phyloP scores from a whole-genome alignment of 257 asterid genomes.

The Marsdenia floribunda region DNA sequence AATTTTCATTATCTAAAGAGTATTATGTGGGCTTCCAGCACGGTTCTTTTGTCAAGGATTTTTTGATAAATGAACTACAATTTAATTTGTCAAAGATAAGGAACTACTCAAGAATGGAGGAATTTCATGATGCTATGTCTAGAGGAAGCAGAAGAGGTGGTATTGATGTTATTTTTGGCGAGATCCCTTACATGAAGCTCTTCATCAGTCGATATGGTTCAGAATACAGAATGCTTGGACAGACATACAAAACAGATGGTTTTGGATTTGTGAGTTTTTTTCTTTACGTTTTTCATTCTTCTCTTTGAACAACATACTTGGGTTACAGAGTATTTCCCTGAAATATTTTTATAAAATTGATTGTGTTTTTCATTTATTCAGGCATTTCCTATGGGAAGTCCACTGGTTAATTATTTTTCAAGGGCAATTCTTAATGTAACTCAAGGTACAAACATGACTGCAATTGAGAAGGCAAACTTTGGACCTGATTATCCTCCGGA shows the following conservation, averaged over 20 bases:
- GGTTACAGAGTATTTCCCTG: neutral
- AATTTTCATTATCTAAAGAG: slow-evolving; percentile 29
- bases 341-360: neutral
- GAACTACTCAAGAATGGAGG: slow-evolving; percentile 12
- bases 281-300: neutral
- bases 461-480: slow-evolving; percentile 30
- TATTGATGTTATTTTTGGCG: slow-evolving; percentile 21
- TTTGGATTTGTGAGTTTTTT: slow-evolving; percentile 44
- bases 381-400: slow-evolving; percentile 44
- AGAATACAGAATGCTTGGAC: slow-evolving; percentile 36
- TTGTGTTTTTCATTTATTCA: slow-evolving; percentile 11
- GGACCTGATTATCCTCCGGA: slow-evolving; percentile 37
- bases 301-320: neutral
- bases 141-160: slow-evolving; percentile 21
- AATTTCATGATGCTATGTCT: slow-evolving; percentile 17
- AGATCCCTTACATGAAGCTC: slow-evolving; percentile 33
- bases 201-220: slow-evolving; percentile 38
- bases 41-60: slow-evolving; percentile 38
- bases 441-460: slow-evolving; percentile 30
- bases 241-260: slow-evolving; percentile 42
- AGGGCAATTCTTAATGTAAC: slow-evolving; percentile 48
- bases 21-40: slow-evolving; percentile 35
- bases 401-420: slow-evolving; percentile 32
- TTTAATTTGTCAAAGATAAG: slow-evolving; percentile 8
- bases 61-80: slow-evolving; percentile 21